A percentile compares a stretch with the other conserved stretches of the same genome.
Evolutionary conservation across 345 rosid species (phyloP).

Genomic region (Erysimum cheiranthoides): DNA sequence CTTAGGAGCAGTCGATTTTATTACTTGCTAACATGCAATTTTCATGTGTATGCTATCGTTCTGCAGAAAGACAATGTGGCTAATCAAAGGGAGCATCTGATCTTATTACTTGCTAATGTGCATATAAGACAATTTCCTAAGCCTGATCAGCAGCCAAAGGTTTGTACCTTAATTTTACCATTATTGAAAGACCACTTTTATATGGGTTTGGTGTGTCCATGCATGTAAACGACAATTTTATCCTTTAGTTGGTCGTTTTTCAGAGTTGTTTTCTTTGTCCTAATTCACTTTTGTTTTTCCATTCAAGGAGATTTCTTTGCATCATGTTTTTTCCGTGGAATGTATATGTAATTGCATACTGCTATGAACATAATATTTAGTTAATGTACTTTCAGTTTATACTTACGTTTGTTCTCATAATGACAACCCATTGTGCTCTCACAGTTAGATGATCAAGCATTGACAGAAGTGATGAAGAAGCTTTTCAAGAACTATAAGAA

Average conservation of each 20-base stretch:
- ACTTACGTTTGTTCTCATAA: slow-evolving; percentile 8
- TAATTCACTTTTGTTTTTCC: slow-evolving; percentile 3
- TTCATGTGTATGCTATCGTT: slow-evolving; percentile 26
- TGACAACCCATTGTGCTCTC: slow-evolving; percentile 16
- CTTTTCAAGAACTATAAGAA: slow-evolving; percentile 98
- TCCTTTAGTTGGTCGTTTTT: neutral
- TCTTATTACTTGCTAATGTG: slow-evolving; percentile 94
- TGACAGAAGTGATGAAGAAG: slow-evolving; percentile 98
- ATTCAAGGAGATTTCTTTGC: neutral
- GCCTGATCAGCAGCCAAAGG: slow-evolving; percentile 99
- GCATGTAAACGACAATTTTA: neutral
- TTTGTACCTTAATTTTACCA: slow-evolving; percentile 45
- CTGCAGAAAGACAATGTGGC: slow-evolving; percentile 95
- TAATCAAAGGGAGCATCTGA: slow-evolving; percentile 98
- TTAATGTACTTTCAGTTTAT: slow-evolving; percentile 1
- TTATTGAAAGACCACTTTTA: slow-evolving; percentile 7
- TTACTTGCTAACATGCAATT: slow-evolving; percentile 22
- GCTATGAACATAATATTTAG: neutral
- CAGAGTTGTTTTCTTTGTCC: neutral
- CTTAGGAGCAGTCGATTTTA: slow-evolving; percentile 3
- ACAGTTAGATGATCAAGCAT: slow-evolving; percentile 94
- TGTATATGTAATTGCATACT: neutral
- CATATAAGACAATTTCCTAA: slow-evolving; percentile 95
- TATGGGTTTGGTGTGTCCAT: neutral
- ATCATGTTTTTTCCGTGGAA: neutral